Conservation (phyloP, 2,329 filamentous ascomycete genomes). For the Fusarium tanahbumbuense region DNA sequence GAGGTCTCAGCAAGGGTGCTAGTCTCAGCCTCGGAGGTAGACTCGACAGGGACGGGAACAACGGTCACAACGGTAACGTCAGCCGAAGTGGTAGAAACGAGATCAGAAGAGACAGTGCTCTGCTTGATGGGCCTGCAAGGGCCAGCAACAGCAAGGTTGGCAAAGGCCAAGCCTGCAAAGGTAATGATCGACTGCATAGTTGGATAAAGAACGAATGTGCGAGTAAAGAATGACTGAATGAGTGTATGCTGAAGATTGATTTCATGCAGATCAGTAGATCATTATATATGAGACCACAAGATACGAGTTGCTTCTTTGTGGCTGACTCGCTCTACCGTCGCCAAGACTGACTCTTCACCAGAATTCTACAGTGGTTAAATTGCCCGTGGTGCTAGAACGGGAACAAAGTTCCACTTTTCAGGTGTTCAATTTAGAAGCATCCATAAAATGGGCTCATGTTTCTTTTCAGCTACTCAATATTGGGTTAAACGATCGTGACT, state of each 20-base stretch:
- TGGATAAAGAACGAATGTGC: background rate
- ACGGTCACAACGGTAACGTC: background rate
- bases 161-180: conserved; percentile 16
- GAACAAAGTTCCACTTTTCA: background rate
- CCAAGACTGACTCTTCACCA: background rate
- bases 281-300: background rate
- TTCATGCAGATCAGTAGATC: background rate
- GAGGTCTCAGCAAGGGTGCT: background rate
- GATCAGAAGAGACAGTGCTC: background rate
- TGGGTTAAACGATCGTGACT: background rate
- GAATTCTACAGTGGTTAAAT: background rate
- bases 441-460: background rate
- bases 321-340: background rate
- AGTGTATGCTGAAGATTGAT: background rate
- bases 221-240: conserved; percentile 1
- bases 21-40: background rate
- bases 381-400: background rate
- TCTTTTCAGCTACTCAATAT: background rate
- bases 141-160: conserved; percentile 7
- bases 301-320: background rate
- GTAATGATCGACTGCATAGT: conserved; percentile 12
- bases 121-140: conserved; percentile 5
- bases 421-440: background rate
- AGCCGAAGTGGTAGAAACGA: background rate
- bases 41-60: background rate